A percentile compares a stretch with the other conserved stretches of the same genome.
phyloP scores from a whole-genome alignment of 2,329 filamentous ascomycete genomes.

The Claviceps paspali region DNA sequence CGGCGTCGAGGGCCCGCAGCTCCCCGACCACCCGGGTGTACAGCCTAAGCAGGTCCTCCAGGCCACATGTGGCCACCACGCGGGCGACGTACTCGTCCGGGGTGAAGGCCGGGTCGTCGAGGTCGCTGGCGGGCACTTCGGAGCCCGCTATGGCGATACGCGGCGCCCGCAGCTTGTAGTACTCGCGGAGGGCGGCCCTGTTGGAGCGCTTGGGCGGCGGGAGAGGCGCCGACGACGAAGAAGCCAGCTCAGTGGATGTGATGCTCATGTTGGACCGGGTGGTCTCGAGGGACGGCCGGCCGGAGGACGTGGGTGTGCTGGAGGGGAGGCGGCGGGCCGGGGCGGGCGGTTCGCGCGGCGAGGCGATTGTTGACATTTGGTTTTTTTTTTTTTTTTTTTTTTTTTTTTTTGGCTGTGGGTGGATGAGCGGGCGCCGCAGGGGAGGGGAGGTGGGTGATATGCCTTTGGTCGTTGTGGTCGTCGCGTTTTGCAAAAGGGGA shows the following conservation, averaged over 20 bases:
- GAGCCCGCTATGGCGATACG: conserved; percentile 31
- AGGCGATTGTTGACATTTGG: conserved; percentile 56
- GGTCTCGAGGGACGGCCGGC: conserved; percentile 57
- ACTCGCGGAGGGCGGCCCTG: conserved; percentile 77
- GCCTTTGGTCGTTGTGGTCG: too few species aligned
- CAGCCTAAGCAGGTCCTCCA: conserved; percentile 53
- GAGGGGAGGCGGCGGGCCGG: conserved; percentile 43
- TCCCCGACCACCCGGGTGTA: conserved; percentile 64
- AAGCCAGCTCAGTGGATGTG: conserved; percentile 28
- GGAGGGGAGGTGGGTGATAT: too few species aligned
- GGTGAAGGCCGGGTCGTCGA: conserved; percentile 62
- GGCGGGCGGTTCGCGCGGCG: conserved; percentile 36
- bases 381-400: too few species aligned
- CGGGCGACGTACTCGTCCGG: conserved; percentile 51
- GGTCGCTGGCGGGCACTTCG: conserved; percentile 50
- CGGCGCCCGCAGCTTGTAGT: conserved; percentile 60
- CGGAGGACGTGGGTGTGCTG: conserved; percentile 53
- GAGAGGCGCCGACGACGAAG: conserved; percentile 16
- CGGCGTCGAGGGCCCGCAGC: conserved; percentile 79
- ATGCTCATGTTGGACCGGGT: conserved; percentile 46
- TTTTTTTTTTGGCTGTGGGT: too few species aligned
- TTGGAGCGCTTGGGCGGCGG: conserved; percentile 42
- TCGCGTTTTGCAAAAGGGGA: too few species aligned
- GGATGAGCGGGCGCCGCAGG: too few species aligned
- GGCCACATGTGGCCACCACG: conserved; percentile 43